Evolutionary conservation across 352 stramenopile species (phyloP).

Genomic region (Phytophthora parvispora): DNA sequence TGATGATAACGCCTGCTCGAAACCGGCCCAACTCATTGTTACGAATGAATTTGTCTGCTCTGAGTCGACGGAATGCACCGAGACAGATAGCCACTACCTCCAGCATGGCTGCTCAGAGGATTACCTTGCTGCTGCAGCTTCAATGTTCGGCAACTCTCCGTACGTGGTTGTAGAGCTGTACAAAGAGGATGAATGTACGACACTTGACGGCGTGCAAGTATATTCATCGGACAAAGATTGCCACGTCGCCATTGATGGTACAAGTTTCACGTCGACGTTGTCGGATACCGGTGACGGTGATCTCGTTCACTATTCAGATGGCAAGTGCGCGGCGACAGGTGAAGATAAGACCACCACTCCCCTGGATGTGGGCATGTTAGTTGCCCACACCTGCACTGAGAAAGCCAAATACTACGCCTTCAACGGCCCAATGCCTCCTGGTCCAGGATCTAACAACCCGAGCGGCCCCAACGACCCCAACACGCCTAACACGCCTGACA

Average conservation of each 20-base stretch:
- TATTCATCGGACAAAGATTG: neutral
- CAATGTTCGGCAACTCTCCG: neutral
- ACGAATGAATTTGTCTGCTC: neutral
- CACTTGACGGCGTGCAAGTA: neutral
- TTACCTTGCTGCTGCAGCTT: neutral
- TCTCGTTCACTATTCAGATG: neutral
- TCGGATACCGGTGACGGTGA: neutral
- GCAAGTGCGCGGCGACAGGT: neutral
- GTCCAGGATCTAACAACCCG: too few species aligned
- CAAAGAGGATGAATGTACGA: neutral
- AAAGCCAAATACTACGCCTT: neutral
- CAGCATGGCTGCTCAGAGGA: neutral
- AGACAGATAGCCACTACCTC: neutral
- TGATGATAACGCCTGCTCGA: neutral
- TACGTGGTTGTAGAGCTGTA: neutral
- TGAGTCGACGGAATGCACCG: neutral
- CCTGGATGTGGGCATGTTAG: neutral
- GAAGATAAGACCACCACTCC: neutral
- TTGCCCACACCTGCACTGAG: neutral
- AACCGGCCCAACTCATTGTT: neutral
- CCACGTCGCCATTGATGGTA: neutral
- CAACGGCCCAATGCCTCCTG: neutral
- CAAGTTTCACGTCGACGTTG: neutral
- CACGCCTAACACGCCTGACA: neutral
- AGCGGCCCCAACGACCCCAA: too few species aligned